Percentiles rank a stretch among this genome's conserved stretches.
Evolutionary conservation across 345 rosid species (phyloP).

Genomic region (Salix caprea): DNA sequence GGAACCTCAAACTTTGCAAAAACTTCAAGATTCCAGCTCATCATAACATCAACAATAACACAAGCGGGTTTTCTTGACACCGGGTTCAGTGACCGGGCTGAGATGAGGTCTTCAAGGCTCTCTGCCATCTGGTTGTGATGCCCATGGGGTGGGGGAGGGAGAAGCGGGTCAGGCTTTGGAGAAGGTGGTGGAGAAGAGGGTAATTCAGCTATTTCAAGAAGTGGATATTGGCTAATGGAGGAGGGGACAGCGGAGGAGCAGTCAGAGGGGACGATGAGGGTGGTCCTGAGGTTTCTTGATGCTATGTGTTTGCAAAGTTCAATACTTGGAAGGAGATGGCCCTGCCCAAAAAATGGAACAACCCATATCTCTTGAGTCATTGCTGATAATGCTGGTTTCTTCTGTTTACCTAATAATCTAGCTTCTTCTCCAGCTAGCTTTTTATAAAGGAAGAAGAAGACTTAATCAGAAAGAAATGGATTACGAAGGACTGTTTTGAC

Average conservation of each 20-base stretch:
- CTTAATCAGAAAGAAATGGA: not conserved
- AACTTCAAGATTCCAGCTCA: constrained; percentile 22
- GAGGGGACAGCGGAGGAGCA: constrained; percentile 29
- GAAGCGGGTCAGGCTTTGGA: not conserved
- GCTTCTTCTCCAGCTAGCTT: not conserved
- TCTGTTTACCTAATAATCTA: not conserved
- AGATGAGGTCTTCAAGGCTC: constrained; percentile 19
- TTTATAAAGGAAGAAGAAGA: not conserved
- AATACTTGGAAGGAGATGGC: constrained; percentile 41
- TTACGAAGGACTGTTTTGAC: not conserved
- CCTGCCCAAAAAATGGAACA: constrained; percentile 39
- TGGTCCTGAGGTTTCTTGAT: constrained; percentile 18
- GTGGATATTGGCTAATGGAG: constrained; percentile 26
- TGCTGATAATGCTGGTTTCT: not conserved
- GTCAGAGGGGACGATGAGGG: constrained; percentile 32
- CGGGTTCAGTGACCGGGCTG: constrained; percentile 1
- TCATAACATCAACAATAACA: constrained; percentile 39
- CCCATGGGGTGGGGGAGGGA: not conserved
- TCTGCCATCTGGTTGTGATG: constrained; percentile 11
- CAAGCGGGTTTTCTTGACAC: constrained; percentile 11
- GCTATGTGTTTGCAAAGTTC: constrained; percentile 35
- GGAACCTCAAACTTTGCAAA: constrained; percentile 16
- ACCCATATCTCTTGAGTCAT: constrained; percentile 28
- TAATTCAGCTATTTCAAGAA: constrained; percentile 12
- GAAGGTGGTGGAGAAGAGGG: constrained; percentile 10